phyloP scores from a whole-genome alignment of 1,139 yeast species.

The Protomyces inundatus region DNA sequence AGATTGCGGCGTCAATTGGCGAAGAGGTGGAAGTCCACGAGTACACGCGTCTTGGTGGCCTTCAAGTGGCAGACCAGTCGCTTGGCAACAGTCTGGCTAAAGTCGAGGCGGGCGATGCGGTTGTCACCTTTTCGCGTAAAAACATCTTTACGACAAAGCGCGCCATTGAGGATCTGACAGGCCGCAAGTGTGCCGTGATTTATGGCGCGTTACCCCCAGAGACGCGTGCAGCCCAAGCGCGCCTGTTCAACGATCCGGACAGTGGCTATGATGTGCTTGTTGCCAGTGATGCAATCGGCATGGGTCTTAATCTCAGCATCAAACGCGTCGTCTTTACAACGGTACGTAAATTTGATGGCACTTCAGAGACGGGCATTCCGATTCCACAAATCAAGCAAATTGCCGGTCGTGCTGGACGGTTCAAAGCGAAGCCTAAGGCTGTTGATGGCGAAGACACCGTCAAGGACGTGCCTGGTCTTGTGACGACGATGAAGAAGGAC shows the following conservation, averaged over 20 bases:
- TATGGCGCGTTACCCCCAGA: constrained; percentile 97
- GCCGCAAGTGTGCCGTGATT: constrained; percentile 73
- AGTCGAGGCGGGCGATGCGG: constrained; percentile 70
- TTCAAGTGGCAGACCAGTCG: constrained; percentile 50
- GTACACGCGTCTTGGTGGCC: constrained; percentile 70
- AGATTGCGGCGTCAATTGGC: constrained; percentile 63
- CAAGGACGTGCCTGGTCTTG: constrained; percentile 47
- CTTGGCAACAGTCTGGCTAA: constrained; percentile 37
- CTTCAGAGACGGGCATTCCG: constrained; percentile 46
- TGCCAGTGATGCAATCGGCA: constrained; percentile 96
- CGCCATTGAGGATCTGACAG: constrained; percentile 56
- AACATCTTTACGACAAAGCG: constrained; percentile 62
- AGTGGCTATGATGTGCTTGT: constrained; percentile 74
- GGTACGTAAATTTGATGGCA: constrained; percentile 67
- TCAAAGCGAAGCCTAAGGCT: constrained; percentile 37
- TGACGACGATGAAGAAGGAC: constrained; percentile 49
- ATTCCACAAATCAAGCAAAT: constrained; percentile 78
- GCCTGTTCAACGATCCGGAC: constrained; percentile 55
- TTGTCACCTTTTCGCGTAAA: constrained; percentile 77
- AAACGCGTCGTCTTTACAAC: constrained; percentile 71
- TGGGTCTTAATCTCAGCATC: constrained; percentile 82
- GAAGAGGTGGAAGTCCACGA: constrained; percentile 64
- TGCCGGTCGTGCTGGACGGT: constrained; percentile 96
- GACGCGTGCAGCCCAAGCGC: constrained; percentile 79
- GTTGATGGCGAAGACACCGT: constrained; percentile 24